These are phyloP conservation scores for Bipolaris bicolor DNA, from an alignment of 2,329 filamentous ascomycete species.

Conservation along the genomic window DNA sequence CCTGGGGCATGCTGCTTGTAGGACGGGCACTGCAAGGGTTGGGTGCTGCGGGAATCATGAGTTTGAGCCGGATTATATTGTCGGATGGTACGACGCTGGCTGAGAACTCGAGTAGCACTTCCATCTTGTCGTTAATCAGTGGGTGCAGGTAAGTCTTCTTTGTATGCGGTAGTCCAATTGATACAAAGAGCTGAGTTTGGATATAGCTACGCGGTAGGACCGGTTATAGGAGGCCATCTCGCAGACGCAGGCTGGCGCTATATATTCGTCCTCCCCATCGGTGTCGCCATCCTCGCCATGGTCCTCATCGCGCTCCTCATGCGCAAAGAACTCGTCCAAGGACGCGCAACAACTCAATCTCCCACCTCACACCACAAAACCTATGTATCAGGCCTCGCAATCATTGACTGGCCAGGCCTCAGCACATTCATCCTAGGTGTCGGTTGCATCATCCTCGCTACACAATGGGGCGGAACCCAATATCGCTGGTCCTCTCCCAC, in stretches of 20 bases:
- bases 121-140: constrained; percentile 67
- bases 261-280: constrained; percentile 64
- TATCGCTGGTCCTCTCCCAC: constrained; percentile 63
- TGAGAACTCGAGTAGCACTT: constrained; percentile 73
- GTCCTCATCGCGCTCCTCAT: constrained; percentile 63
- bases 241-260: constrained; percentile 67
- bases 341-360: constrained; percentile 50
- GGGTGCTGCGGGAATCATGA: constrained; percentile 66
- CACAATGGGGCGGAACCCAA: constrained; percentile 64
- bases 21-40: constrained; percentile 69
- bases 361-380: constrained; percentile 41
- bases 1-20: constrained; percentile 66
- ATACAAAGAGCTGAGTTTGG: not conserved
- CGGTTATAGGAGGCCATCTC: constrained; percentile 66
- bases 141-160: constrained; percentile 53
- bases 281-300: constrained; percentile 54
- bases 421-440: constrained; percentile 44
- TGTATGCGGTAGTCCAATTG: not conserved
- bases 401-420: constrained; percentile 52
- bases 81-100: constrained; percentile 70
- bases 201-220: constrained; percentile 65
- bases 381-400: constrained; percentile 48
- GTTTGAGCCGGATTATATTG: constrained; percentile 67
- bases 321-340: constrained; percentile 63
- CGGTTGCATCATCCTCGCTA: constrained; percentile 46